Percentiles rank a stretch among this genome's conserved stretches.
Conservation (phyloP, 768 basidiomycete species). For the Antrodiella citrinella region DNA sequence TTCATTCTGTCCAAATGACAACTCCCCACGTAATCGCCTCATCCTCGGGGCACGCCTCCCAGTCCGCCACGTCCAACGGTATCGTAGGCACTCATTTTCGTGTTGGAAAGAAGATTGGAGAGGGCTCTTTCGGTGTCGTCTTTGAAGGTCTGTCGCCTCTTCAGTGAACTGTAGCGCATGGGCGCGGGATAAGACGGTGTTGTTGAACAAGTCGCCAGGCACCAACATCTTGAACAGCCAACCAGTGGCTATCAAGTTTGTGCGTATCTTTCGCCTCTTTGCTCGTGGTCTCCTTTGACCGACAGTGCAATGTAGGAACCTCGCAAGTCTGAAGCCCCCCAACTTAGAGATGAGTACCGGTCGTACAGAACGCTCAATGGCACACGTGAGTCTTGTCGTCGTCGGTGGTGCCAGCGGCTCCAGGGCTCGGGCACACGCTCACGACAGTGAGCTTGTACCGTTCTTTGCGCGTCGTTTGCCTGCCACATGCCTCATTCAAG, state of each 20-base stretch:
- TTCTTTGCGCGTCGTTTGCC: neutral
- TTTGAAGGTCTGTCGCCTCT: conserved; percentile 85
- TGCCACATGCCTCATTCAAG: neutral
- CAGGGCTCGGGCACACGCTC: neutral
- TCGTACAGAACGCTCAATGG: conserved; percentile 93
- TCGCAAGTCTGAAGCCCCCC: conserved; percentile 95
- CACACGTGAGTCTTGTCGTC: conserved; percentile 52
- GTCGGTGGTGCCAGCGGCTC: neutral
- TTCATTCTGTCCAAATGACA: conserved; percentile 41
- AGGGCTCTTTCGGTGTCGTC: conserved; percentile 98
- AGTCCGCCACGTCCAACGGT: conserved; percentile 56
- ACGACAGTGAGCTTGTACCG: neutral
- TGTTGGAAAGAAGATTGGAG: conserved; percentile 98
- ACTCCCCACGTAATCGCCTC: conserved; percentile 82
- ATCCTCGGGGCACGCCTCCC: conserved; percentile 55
- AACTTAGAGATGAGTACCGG: conserved; percentile 94
- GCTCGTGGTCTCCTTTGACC: conserved; percentile 4
- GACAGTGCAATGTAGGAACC: conserved; percentile 53
- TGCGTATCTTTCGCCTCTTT: conserved; percentile 32
- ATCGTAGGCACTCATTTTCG: conserved; percentile 76
- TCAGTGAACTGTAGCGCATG: too few species aligned
- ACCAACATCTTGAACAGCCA: conserved; percentile 76
- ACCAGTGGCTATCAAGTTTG: conserved; percentile 97
- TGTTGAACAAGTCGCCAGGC: conserved; percentile 41
- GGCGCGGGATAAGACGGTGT: too few species aligned